A percentile compares a stretch with the other conserved stretches of the same genome.
These are phyloP conservation scores for Psidium friedrichsthalianum DNA, from an alignment of 345 rosid genomes.

Conservation along the genomic window DNA sequence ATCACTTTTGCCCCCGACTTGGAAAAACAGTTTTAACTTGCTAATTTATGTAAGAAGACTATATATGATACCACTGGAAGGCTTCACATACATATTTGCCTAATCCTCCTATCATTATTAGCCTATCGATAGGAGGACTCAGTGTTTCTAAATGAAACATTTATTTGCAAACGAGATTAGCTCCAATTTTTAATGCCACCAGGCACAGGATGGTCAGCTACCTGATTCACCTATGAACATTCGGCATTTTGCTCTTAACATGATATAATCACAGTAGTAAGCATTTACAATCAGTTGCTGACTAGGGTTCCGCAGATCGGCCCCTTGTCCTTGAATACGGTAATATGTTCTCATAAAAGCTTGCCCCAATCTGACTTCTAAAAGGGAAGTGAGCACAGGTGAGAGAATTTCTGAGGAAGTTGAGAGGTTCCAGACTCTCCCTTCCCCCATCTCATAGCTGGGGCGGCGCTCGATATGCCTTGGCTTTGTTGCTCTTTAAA, in stretches of 20 bases:
- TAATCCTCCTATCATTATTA: not conserved
- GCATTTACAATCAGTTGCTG: not conserved
- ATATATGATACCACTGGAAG: not conserved
- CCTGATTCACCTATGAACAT: not conserved
- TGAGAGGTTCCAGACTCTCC: not conserved
- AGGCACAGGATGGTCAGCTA: not conserved
- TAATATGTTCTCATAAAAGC: not conserved
- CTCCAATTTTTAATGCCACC: not conserved
- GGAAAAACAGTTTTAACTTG: not conserved
- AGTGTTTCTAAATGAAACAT: not conserved
- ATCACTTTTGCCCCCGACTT: not conserved
- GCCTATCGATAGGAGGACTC: not conserved
- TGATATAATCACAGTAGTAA: not conserved
- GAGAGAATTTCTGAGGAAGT: not conserved
- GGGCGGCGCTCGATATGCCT: fast-evolving
- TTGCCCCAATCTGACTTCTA: not conserved
- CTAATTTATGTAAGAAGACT: not conserved
- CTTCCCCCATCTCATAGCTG: not conserved
- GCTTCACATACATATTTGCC: not conserved
- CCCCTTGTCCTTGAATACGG: not conserved
- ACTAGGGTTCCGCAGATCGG: not conserved
- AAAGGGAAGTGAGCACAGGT: not conserved
- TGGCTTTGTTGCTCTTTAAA: not conserved
- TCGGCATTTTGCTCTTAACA: not conserved
- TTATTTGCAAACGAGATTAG: not conserved